These are phyloP conservation scores for Ottelia alismoides DNA, from an alignment of 106 monocot species.

Conservation along the genomic window DNA sequence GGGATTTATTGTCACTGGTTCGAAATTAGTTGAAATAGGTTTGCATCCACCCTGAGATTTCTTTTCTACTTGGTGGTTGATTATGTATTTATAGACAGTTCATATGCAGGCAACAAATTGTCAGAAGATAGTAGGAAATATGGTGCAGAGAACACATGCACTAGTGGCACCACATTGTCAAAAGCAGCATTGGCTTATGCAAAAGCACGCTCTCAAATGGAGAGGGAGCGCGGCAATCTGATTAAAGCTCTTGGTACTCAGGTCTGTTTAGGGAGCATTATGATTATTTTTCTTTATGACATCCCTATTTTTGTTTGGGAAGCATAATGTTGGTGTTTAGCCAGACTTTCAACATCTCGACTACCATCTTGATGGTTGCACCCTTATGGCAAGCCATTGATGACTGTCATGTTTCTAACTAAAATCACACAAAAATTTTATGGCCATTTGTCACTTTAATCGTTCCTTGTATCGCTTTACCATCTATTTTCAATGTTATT, in stretches of 20 bases:
- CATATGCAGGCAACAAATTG: slow-evolving; percentile 53
- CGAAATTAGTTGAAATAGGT: slow-evolving; percentile 95
- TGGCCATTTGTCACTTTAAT: no score
- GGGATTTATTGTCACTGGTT: slow-evolving; percentile 84
- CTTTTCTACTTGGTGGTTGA: not conserved
- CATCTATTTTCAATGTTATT: no score
- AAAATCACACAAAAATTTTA: no score
- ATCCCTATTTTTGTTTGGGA: no score
- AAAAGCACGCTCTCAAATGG: slow-evolving; percentile 68
- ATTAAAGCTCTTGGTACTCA: slow-evolving; percentile 83
- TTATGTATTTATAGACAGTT: not conserved
- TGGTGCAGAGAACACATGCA: slow-evolving; percentile 85
- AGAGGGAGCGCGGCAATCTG: slow-evolving; percentile 64
- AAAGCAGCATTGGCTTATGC: slow-evolving; percentile 72
- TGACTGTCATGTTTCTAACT: no score
- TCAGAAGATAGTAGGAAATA: slow-evolving; percentile 88
- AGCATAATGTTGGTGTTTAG: no score
- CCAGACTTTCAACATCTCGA: no score
- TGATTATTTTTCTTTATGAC: no score
- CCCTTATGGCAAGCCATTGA: no score
- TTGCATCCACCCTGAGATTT: not conserved
- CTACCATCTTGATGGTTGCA: no score
- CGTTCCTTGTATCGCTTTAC: no score
- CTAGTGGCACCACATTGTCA: slow-evolving; percentile 56
- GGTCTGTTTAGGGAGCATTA: slow-evolving; percentile 44